A percentile compares a stretch with the other conserved stretches of the same genome.
Evolutionary conservation across 768 basidiomycete genomes (phyloP).

Genomic region (Cystofilobasidium ferigula): DNA sequence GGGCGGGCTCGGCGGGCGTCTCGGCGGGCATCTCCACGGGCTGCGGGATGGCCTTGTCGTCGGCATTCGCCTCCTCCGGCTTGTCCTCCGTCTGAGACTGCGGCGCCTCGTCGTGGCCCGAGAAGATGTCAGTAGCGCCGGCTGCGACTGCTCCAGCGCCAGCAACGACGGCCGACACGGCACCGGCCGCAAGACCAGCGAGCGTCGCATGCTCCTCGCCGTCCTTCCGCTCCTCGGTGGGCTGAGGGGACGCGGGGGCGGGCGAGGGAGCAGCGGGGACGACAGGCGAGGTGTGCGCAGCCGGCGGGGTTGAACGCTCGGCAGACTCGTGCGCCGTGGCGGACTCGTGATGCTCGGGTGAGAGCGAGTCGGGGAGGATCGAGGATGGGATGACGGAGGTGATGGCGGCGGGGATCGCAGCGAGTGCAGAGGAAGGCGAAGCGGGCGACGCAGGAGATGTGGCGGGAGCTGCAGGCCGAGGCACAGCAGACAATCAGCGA

Average conservation of each 20-base stretch:
- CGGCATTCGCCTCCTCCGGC: neutral
- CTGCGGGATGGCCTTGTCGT: slow-evolving; percentile 5
- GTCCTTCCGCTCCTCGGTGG: neutral
- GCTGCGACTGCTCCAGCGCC: slow-evolving; percentile 5
- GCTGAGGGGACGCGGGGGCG: slow-evolving; percentile 25
- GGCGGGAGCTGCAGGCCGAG: neutral
- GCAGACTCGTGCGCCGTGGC: neutral
- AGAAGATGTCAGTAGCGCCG: slow-evolving; percentile 30
- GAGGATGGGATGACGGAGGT: slow-evolving; percentile 12
- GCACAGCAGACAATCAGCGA: neutral
- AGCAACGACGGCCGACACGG: slow-evolving; percentile 3
- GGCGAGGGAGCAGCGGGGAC: slow-evolving; percentile 40
- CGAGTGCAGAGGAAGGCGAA: neutral
- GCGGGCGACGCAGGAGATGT: neutral
- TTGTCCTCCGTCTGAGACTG: slow-evolving; percentile 16
- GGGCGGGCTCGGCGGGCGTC: slow-evolving; percentile 19
- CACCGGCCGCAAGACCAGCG: slow-evolving; percentile 4
- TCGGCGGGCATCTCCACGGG: slow-evolving; percentile 6
- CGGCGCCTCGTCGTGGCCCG: slow-evolving; percentile 17
- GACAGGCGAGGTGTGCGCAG: too few species aligned
- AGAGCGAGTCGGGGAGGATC: slow-evolving; percentile 19
- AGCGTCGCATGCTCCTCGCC: neutral
- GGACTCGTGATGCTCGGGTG: slow-evolving; percentile 26
- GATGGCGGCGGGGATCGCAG: slow-evolving; percentile 14
- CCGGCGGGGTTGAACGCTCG: too few species aligned